Conservation (phyloP, 148 eudicot species). For the Silene conica region DNA sequence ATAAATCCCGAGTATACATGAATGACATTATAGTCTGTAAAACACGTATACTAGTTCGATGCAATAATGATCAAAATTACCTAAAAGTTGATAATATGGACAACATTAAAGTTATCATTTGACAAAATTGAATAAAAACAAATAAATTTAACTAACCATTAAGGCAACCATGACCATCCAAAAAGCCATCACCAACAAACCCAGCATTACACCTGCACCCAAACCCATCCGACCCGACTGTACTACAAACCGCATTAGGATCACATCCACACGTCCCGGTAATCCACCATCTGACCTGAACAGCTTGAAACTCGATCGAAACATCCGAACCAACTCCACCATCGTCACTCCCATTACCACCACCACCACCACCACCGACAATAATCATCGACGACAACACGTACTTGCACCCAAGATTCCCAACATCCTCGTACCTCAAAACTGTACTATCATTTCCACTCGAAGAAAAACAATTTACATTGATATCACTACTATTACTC, state of each 20-base stretch:
- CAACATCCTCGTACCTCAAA: slow-evolving; percentile 23
- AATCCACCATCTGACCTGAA: slow-evolving; percentile 75
- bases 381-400: slow-evolving; percentile 46
- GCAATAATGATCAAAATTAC: neutral
- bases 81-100: too few species aligned
- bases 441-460: slow-evolving; percentile 5
- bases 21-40: too few species aligned
- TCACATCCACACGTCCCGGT: slow-evolving; percentile 44
- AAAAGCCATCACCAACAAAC: slow-evolving; percentile 72
- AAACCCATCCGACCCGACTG: slow-evolving; percentile 26
- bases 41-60: too few species aligned
- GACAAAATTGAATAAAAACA: neutral
- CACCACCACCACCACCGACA: slow-evolving; percentile 23
- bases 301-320: slow-evolving; percentile 40
- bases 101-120: neutral
- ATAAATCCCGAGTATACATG: too few species aligned
- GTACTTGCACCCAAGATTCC: slow-evolving; percentile 25
- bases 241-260: slow-evolving; percentile 35
- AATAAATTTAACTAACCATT: slow-evolving; percentile 46
- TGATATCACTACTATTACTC: slow-evolving; percentile 12
- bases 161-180: slow-evolving; percentile 51
- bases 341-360: slow-evolving; percentile 25
- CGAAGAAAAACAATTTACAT: slow-evolving; percentile 38
- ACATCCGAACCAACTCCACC: slow-evolving; percentile 20
- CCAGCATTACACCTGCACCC: slow-evolving; percentile 65